Evolutionary conservation across 2,329 filamentous ascomycete genomes (phyloP).

Genomic region (Talaromyces sp.): DNA sequence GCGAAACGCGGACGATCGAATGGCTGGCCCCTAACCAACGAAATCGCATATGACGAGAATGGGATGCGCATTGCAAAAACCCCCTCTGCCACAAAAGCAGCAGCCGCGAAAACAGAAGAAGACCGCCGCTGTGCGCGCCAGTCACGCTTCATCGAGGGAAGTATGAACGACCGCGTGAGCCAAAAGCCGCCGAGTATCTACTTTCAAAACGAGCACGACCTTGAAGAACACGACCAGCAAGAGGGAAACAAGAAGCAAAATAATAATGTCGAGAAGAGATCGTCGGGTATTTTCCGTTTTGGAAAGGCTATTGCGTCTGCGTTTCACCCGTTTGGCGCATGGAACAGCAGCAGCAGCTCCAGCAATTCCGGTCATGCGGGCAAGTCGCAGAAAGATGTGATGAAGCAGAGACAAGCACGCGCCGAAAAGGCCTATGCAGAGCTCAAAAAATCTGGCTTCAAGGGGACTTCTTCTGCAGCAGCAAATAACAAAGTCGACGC

Average conservation of each 20-base stretch:
- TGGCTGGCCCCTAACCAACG: conserved; percentile 38
- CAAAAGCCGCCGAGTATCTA: conserved; percentile 65
- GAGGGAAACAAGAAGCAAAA: conserved; percentile 8
- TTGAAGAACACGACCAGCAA: conserved; percentile 15
- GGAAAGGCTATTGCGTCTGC: conserved; percentile 50
- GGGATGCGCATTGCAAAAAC: conserved; percentile 9
- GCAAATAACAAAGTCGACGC: conserved; percentile 13
- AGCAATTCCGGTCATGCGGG: conserved; percentile 17
- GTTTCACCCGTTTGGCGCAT: conserved; percentile 50
- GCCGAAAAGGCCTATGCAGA: conserved; percentile 50
- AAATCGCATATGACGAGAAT: conserved; percentile 14
- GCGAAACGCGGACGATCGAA: conserved; percentile 40
- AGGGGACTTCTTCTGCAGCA: conserved; percentile 25
- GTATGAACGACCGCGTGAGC: conserved; percentile 77
- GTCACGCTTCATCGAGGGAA: conserved; percentile 71
- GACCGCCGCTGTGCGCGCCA: conserved; percentile 40
- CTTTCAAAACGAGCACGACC: conserved; percentile 37
- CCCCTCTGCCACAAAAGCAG: neutral
- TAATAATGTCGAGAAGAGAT: conserved; percentile 24
- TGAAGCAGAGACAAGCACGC: conserved; percentile 39
- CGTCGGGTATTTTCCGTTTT: conserved; percentile 50
- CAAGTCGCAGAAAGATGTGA: conserved; percentile 37
- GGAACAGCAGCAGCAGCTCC: conserved; percentile 37
- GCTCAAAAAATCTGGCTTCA: conserved; percentile 49
- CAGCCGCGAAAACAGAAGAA: neutral